These are phyloP conservation scores for Penicillium vulpinum DNA, from an alignment of 2,329 filamentous ascomycete species.

Conservation along the genomic window DNA sequence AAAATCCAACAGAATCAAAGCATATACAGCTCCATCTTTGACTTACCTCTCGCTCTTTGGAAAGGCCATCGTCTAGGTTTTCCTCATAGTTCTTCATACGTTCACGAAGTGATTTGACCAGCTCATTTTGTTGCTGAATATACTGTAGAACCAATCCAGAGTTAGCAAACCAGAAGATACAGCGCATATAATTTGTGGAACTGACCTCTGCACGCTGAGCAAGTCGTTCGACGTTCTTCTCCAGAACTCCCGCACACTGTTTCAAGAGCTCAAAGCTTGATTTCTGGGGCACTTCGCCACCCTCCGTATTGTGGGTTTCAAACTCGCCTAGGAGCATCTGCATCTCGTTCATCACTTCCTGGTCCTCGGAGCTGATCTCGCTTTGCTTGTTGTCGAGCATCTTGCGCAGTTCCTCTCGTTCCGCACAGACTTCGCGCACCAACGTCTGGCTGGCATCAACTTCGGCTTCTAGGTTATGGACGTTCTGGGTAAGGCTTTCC, in stretches of 20 bases:
- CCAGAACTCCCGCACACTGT: conserved; percentile 54
- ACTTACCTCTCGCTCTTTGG: conserved; percentile 44
- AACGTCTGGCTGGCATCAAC: conserved; percentile 40
- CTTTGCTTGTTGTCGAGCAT: conserved; percentile 42
- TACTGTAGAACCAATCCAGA: conserved; percentile 30
- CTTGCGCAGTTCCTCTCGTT: conserved; percentile 42
- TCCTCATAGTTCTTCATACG: conserved; percentile 44
- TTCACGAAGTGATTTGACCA: conserved; percentile 45
- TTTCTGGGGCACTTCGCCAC: conserved; percentile 35
- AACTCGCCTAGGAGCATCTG: conserved; percentile 43
- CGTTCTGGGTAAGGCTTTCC: conserved; percentile 34
- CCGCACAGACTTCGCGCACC: conserved; percentile 40
- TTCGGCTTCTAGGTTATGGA: conserved; percentile 42
- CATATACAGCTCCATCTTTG: background rate
- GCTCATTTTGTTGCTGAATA: conserved; percentile 45
- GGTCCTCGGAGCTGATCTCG: conserved; percentile 42
- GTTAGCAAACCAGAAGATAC: conserved; percentile 13
- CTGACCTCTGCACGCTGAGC: conserved; percentile 46
- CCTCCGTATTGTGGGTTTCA: conserved; percentile 36
- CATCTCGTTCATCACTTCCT: conserved; percentile 44
- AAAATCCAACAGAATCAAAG: background rate
- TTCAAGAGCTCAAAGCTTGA: conserved; percentile 43
- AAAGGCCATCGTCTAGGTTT: conserved; percentile 36
- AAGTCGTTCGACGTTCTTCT: conserved; percentile 52
- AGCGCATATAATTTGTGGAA: conserved; percentile 6